Evolutionary conservation across 129 eudicot genomes (phyloP).

Genomic region (Arctium minus): DNA sequence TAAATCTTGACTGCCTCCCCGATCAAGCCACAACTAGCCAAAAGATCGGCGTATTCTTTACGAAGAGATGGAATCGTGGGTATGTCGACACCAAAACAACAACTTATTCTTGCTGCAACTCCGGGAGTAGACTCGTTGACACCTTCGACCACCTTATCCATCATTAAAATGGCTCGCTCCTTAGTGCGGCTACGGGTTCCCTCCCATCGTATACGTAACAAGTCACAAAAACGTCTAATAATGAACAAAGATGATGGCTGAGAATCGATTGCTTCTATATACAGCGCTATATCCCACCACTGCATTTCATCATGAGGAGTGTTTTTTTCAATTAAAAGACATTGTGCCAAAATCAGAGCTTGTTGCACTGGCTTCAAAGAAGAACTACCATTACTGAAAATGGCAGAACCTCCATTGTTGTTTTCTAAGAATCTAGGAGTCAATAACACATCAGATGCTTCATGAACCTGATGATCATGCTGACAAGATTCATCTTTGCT

Average conservation of each 20-base stretch:
- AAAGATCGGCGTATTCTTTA: constrained; percentile 85
- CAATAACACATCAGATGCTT: constrained; percentile 78
- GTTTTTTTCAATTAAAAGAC: constrained; percentile 63
- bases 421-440: constrained; percentile 57
- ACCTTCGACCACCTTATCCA: constrained; percentile 74
- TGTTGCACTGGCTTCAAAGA: constrained; percentile 64
- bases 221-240: constrained; percentile 60
- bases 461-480: constrained; percentile 34
- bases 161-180: constrained; percentile 88
- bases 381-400: constrained; percentile 16
- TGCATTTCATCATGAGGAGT: constrained; percentile 75
- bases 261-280: constrained; percentile 87
- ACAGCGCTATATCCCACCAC: constrained; percentile 90
- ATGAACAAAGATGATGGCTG: constrained; percentile 59
- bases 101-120: constrained; percentile 49
- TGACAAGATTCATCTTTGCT: constrained; percentile 13
- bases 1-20: constrained; percentile 82
- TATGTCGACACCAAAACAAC: constrained; percentile 58
- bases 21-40: constrained; percentile 71
- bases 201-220: constrained; percentile 94
- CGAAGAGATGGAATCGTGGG: constrained; percentile 72
- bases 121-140: constrained; percentile 43
- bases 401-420: constrained; percentile 19
- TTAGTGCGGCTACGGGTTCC: constrained; percentile 84
- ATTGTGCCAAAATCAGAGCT: constrained; percentile 68